phyloP scores from a whole-genome alignment of 2,329 filamentous ascomycete genomes.

The Fusarium concolor region DNA sequence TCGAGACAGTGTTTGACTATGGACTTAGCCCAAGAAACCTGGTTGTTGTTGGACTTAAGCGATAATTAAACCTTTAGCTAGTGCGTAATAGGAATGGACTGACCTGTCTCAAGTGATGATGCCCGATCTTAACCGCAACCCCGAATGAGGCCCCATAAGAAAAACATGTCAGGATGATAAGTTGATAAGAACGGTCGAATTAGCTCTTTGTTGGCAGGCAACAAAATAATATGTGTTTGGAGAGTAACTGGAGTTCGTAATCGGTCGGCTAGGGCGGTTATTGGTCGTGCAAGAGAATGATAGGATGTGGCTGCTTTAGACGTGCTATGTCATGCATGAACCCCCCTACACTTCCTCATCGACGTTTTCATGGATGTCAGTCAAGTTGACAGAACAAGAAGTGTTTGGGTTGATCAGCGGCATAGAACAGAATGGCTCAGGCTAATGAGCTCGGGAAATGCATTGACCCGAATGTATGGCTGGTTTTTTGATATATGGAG shows the following conservation, averaged over 20 bases:
- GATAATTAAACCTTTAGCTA: conserved; percentile 48
- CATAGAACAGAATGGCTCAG: conserved; percentile 4
- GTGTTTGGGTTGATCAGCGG: conserved; percentile 22
- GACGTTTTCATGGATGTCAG: conserved; percentile 23
- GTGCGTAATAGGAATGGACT: conserved; percentile 23
- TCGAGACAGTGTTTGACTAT: conserved; percentile 94
- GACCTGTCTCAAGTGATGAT: conserved; percentile 17
- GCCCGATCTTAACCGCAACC: conserved; percentile 5
- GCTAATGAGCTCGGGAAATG: not conserved
- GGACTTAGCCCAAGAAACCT: conserved; percentile 86
- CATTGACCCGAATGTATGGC: not conserved
- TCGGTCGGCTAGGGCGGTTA: conserved; percentile 37
- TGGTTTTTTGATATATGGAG: not conserved
- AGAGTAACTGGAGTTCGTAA: conserved; percentile 21
- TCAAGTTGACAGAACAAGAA: conserved; percentile 25
- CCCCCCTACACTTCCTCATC: conserved; percentile 24
- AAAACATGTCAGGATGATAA: conserved; percentile 11
- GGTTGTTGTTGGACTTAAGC: conserved; percentile 92
- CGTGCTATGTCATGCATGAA: conserved; percentile 48
- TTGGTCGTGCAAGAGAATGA: conserved; percentile 23
- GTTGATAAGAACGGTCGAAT: conserved; percentile 4
- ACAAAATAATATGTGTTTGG: conserved; percentile 27
- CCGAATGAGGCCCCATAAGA: conserved; percentile 2
- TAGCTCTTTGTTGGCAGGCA: not conserved
- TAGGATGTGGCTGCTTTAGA: conserved; percentile 21